These are phyloP conservation scores for Xylariaceae sp. DNA, from an alignment of 2,329 filamentous ascomycete genomes.

Conservation along the genomic window DNA sequence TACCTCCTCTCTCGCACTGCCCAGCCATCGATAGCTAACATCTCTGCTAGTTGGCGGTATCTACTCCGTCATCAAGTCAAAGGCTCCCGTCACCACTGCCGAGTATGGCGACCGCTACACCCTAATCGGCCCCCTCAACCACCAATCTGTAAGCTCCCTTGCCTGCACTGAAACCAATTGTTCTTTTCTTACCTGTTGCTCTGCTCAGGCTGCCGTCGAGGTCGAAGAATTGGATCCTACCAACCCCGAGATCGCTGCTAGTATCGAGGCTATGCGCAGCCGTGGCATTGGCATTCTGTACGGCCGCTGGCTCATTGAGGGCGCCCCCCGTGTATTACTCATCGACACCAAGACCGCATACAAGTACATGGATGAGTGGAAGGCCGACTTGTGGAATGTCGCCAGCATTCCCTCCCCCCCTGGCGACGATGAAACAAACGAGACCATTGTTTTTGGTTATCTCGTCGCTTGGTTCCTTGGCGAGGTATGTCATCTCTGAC, in stretches of 20 bases:
- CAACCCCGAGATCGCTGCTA: constrained; percentile 71
- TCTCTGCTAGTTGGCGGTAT: constrained; percentile 77
- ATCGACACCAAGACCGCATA: constrained; percentile 96
- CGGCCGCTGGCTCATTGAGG: constrained; percentile 96
- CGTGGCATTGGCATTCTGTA: constrained; percentile 88
- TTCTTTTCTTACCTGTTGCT: constrained; percentile 4
- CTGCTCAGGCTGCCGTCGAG: constrained; percentile 80
- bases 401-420: constrained; percentile 92
- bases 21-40: constrained; percentile 19
- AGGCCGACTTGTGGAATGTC: constrained; percentile 88
- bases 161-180: too few relatives aligned
- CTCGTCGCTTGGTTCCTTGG: constrained; percentile 96
- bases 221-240: constrained; percentile 89
- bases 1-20: constrained; percentile 25
- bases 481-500: constrained; percentile 60
- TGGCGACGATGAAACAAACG: constrained; percentile 91
- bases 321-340: constrained; percentile 85
- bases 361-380: constrained; percentile 91
- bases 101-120: constrained; percentile 99
- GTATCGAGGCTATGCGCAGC: constrained; percentile 89
- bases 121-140: constrained; percentile 89
- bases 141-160: constrained; percentile 65
- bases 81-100: constrained; percentile 93
- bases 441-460: constrained; percentile 96
- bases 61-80: constrained; percentile 98